Evolutionary conservation across 139 green algal genomes (phyloP).

Genomic region (Gonium pectorale): DNA sequence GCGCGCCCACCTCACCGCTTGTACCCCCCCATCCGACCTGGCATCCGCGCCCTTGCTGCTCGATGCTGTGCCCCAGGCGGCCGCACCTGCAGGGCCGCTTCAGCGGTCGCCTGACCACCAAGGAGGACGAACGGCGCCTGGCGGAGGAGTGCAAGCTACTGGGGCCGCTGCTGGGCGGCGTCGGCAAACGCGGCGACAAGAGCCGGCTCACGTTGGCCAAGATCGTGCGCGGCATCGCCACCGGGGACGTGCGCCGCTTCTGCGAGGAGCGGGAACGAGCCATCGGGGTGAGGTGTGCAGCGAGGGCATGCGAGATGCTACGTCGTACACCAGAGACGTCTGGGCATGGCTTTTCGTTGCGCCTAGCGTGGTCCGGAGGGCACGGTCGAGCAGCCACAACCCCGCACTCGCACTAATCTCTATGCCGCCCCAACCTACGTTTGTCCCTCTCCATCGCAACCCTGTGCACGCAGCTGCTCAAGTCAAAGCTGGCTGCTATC

Average conservation of each 20-base stretch:
- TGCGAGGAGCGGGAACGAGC: slow-evolving; percentile 68
- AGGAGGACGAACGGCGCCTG: slow-evolving; percentile 85
- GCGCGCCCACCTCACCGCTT: neutral
- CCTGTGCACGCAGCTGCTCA: slow-evolving; percentile 11
- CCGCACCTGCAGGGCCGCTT: slow-evolving; percentile 81
- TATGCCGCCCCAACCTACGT: no score
- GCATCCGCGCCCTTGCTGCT: neutral
- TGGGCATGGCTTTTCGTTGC: no score
- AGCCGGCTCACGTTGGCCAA: slow-evolving; percentile 84
- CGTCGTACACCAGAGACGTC: no score
- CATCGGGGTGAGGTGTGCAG: slow-evolving; percentile 59
- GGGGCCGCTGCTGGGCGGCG: slow-evolving; percentile 78
- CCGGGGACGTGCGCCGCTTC: slow-evolving; percentile 73
- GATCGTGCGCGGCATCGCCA: slow-evolving; percentile 85
- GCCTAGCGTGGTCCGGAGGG: no score
- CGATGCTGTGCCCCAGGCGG: slow-evolving; percentile 1
- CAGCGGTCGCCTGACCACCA: slow-evolving; percentile 84
- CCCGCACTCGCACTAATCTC: no score
- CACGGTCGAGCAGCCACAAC: no score
- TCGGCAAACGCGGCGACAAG: slow-evolving; percentile 74
- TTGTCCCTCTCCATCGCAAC: no score
- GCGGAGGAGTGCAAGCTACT: slow-evolving; percentile 86
- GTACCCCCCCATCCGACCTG: no score
- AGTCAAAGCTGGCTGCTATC: slow-evolving; percentile 20
- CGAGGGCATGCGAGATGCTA: no score